Evolutionary conservation across 192 early-diverging fungal genomes (phyloP), one percentile per base, ranked within the genome.

Genomic region (Coemansia sp.): DNA sequence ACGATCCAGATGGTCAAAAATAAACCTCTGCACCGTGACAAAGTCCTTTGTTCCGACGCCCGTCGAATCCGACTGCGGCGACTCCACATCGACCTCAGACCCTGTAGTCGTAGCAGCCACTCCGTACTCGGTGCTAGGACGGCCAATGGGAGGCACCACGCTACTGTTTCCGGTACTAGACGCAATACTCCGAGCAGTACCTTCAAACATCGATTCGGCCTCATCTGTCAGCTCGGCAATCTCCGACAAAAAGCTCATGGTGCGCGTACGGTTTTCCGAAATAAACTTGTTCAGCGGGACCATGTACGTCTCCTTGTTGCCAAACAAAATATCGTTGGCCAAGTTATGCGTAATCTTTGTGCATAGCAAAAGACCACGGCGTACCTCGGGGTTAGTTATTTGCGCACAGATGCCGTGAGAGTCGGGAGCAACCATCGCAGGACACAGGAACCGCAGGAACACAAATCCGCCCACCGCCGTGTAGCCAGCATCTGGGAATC

Each of bases 281-380:
- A 99, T 81, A 63, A 97, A 92, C 40, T 90, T 88, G 76, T 99
- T 98, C n/a, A 96, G 85, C 12, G 89, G 87, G 36, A 86, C 88
- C 96, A 99, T 98, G 75, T 90, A 99, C 2, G 88, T 87, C 84
- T 99, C 97, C 78, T 99, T 99, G 63, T 86, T 86, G 58, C 95
- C 95, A 80, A 99, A 99, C 41, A 93, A 81, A 15, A 97, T 92
- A 68, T 96, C 92, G 72, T 99, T 99, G 26, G 96, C 95, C 52
- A 99, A 70, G 68, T 97, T 97, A 63, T 97, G 96, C 58, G 98
- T 95, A 13, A 97, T 93, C 74, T 98, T 99, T 19, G 95, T 96
- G 46, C 90, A 90, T 40, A 98, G 80, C 47, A 99, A 74, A 49
- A 96, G 78, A 45, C 96, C 95, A 62, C 97, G 90, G 19, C 92